Conservation (phyloP, 1,284 basidiomycete genomes). For the Trametes hirsuta region DNA sequence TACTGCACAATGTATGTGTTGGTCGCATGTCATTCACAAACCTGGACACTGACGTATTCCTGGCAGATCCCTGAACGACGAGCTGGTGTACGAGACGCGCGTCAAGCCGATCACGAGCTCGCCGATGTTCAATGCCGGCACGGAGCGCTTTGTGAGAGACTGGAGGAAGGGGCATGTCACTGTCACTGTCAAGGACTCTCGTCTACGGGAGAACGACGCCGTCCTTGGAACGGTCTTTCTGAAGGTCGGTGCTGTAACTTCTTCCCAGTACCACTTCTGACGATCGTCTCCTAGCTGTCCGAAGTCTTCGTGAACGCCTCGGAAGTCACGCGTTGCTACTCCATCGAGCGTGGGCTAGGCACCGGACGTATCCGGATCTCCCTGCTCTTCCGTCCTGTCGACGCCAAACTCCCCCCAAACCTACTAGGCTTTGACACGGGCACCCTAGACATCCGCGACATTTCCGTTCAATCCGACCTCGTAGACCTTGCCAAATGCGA, state of each 20-base stretch:
- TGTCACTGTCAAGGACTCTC: conserved; percentile 60
- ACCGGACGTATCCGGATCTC: conserved; percentile 53
- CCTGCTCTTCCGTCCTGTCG: conserved; percentile 57
- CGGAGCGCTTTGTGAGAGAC: conserved; percentile 66
- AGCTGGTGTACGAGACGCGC: conserved; percentile 47
- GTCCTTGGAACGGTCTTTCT: conserved; percentile 64
- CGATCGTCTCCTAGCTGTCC: conserved; percentile 31
- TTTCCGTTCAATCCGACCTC: conserved; percentile 34
- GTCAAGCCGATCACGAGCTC: conserved; percentile 58
- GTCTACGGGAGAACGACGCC: conserved; percentile 62
- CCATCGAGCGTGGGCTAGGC: conserved; percentile 57
- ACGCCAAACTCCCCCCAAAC: conserved; percentile 57
- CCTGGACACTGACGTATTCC: background rate
- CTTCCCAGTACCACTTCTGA: background rate
- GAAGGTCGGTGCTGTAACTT: conserved; percentile 28
- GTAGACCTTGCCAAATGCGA: conserved; percentile 35
- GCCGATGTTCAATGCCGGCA: conserved; percentile 69
- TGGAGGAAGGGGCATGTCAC: conserved; percentile 62
- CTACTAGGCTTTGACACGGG: conserved; percentile 71
- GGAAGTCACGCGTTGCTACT: conserved; percentile 50
- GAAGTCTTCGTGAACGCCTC: conserved; percentile 46
- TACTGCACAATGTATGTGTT: conserved; percentile 52
- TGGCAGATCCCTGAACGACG: conserved; percentile 57
- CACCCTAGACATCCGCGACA: conserved; percentile 52
- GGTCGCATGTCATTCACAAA: background rate